Conservation (phyloP, 108 stramenopile genomes). For the Thalassiosira profunda region DNA sequence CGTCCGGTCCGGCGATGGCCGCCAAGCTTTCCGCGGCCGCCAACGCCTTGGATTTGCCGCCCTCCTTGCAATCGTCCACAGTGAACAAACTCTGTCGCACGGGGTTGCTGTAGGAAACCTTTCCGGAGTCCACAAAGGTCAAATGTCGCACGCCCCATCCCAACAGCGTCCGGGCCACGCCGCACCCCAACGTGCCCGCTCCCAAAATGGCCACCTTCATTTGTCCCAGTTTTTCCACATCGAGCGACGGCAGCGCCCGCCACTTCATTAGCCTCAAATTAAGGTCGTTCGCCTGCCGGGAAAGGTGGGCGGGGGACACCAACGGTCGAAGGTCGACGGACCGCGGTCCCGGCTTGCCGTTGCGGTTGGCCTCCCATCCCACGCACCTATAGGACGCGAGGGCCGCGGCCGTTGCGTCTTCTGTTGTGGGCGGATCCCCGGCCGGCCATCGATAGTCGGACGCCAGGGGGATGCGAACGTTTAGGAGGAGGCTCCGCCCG, state of each 20-base stretch:
- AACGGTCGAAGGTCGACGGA: constrained; percentile 82
- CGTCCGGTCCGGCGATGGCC: constrained; percentile 84
- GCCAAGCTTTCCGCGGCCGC: constrained; percentile 94
- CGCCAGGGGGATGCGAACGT: constrained; percentile 56
- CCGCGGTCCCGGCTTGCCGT: constrained; percentile 79
- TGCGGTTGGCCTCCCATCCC: constrained; percentile 87
- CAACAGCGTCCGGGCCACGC: constrained; percentile 91
- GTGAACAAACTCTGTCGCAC: constrained; percentile 96
- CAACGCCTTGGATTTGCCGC: constrained; percentile 89
- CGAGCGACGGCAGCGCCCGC: constrained; percentile 92
- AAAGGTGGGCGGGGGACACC: constrained; percentile 79
- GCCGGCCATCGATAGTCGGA: constrained; percentile 58
- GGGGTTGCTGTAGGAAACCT: constrained; percentile 96
- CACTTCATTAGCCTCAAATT: constrained; percentile 99
- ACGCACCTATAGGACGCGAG: constrained; percentile 52
- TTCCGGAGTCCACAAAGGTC: constrained; percentile 96
- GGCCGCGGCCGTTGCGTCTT: background rate
- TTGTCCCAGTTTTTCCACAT: constrained; percentile 79
- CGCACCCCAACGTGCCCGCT: constrained; percentile 98
- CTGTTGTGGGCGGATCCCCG: background rate
- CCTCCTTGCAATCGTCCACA: constrained; percentile 88
- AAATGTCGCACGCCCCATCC: constrained; percentile 98
- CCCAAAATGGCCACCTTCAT: constrained; percentile 94
- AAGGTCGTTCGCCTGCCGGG: constrained; percentile 92
- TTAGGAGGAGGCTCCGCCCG: constrained; percentile 53